Base-by-base conservation (phyloP, 2,329 filamentous ascomycete genomes). In the Beauveria australis region DNA sequence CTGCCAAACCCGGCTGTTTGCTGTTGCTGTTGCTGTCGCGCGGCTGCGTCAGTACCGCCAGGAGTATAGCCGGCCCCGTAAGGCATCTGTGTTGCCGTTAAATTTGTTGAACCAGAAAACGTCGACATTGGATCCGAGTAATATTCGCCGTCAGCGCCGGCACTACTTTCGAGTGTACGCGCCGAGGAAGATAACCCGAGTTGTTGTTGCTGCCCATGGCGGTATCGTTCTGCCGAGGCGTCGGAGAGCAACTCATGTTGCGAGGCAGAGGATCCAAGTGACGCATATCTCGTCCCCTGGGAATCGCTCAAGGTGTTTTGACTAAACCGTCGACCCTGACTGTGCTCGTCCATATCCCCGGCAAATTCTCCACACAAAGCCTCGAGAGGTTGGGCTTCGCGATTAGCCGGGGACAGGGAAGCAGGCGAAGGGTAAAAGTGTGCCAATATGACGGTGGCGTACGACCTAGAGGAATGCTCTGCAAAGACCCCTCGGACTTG, bases 31-130 rank as follows among this genome's bases (percentile, higher is more conserved):
- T 58, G 46, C 65, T 81, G 81, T 64, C 82, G 79, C 66, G 81
- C 79, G 12, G 46, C 54, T 24, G 54, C 28, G 22, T 28, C 54
- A 40, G 28, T 47, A 37, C 24, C 26, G 63, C 86, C 84, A 66
- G 86, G 82, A 62, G 79, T 78, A 73, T 89, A 91, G 67, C 86
- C 86, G 51, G 84, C 76, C 68, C 83, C 83, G 73, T 90, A 89
- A 57, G 76, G 71, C 72, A 84, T 77, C 53, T 75, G 70, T 62
- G 75, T 74, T 62, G 79, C 74, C 63, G 86, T 79, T 73, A 92
- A 81, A 64, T 84, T 78, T 48, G 79, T 72, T 56, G 84, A 75
- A 41, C 49, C 49, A 19, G 81, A 74, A 71, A 82, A 86, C 1
- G 77, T 74, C 59, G 79, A 70, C 53, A 78, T 68, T 19, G 79